Evolutionary conservation across 768 basidiomycete genomes (phyloP).

Genomic region (Mycena belliarum): DNA sequence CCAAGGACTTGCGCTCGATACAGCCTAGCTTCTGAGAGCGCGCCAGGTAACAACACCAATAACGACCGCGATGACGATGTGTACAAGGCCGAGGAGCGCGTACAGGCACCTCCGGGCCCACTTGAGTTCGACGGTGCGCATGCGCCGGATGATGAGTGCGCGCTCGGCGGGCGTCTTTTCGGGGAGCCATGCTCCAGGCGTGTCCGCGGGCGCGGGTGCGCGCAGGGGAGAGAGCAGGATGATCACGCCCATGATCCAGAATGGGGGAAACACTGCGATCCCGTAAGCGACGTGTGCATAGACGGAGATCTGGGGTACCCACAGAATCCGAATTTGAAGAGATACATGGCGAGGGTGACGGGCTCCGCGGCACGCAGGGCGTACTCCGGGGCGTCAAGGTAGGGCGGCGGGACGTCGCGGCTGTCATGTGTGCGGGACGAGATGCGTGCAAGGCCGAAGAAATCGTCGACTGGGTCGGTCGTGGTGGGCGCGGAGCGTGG

Average conservation of each 20-base stretch:
- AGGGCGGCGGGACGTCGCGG: slow-evolving; percentile 42
- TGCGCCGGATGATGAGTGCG: slow-evolving; percentile 43
- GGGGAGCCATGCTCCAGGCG: slow-evolving; percentile 49
- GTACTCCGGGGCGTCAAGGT: slow-evolving; percentile 40
- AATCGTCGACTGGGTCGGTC: slow-evolving; percentile 31
- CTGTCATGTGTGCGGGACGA: slow-evolving; percentile 39
- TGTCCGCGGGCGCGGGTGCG: slow-evolving; percentile 34
- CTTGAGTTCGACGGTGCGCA: slow-evolving; percentile 52
- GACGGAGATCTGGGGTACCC: slow-evolving; percentile 28
- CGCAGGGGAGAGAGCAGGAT: slow-evolving; percentile 57
- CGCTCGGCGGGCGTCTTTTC: slow-evolving; percentile 57
- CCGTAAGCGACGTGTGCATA: slow-evolving; percentile 3
- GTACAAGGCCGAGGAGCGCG: slow-evolving; percentile 48
- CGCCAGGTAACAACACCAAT: slow-evolving; percentile 8
- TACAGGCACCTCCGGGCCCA: slow-evolving; percentile 59
- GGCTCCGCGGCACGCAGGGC: slow-evolving; percentile 45
- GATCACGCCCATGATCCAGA: slow-evolving; percentile 61
- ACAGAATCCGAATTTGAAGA: slow-evolving; percentile 69
- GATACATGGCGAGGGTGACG: slow-evolving; percentile 56
- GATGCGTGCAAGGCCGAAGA: slow-evolving; percentile 39
- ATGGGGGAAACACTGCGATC: slow-evolving; percentile 56
- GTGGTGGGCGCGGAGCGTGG: slow-evolving; percentile 15
- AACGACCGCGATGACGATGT: background rate
- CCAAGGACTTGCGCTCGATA: background rate
- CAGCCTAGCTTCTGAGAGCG: background rate